Base-by-base conservation (phyloP, 2,329 filamentous ascomycete genomes). In the Diplodia corticola region DNA sequence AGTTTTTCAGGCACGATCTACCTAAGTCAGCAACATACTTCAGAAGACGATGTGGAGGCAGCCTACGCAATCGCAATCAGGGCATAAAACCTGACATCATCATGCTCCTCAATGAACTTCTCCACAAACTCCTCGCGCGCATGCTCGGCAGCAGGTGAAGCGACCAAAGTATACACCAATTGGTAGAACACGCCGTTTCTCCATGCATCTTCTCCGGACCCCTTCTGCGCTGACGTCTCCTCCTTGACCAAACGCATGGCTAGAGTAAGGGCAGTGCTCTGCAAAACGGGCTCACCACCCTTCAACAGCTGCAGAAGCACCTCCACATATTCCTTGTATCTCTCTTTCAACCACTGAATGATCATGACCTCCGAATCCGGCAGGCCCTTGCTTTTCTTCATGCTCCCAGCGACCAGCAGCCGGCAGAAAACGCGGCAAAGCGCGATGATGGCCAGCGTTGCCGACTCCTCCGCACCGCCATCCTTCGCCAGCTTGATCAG, bases 341-440 rank as follows among this genome's bases (percentile, higher is more conserved):
- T 85, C 69, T 89, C 89, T 74, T 87, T 91, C 69, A 98, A 81
- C 93, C 93, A 97, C 65, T 86, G 83, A 1, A 89, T 84, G 65
- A 97, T 87, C 12, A 91, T 86, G 6, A 82, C 79, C 68, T 97
- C 92, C 72, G 91, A 91, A 69, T 93, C 90, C 12, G 87, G 86
- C 65, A 86, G 83, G 26, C 83, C 85, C 71, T 87, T 88, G 71
- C 85, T 87, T 75, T 87, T 86, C 24, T 84, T 82, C 73, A 98
- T 80, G 68, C 84, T 86, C 54, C 93, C 92, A 50, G 88, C 86
- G 1, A 90, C 89, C 69, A 96, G 85, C 67, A 98, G 81, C 68
- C 91, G 87, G 74, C 93, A 87, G 76, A 97, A 97, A 40, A 96
- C 88, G 71, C 93, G 87, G 77, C 93, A 97, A 55, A 97, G 83